phyloP scores from a whole-genome alignment of 2,329 filamentous ascomycete species.

The Sporothrix phasma region DNA sequence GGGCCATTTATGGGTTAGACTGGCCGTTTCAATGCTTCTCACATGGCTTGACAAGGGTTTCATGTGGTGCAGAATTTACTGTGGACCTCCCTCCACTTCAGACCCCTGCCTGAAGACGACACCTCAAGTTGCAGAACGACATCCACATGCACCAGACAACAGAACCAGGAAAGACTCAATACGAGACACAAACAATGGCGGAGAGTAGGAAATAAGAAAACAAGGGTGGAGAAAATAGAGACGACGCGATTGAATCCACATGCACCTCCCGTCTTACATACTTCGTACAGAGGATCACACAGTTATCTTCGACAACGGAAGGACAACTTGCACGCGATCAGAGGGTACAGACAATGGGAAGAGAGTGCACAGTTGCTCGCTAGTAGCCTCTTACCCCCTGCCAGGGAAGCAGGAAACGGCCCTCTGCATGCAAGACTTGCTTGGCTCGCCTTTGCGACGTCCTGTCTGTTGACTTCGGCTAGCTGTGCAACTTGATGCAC shows the following conservation, averaged over 20 bases:
- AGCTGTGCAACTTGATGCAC: too few species aligned
- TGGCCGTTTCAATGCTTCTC: conserved; percentile 13
- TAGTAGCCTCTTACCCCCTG: background rate
- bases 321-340: background rate
- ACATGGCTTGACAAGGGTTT: conserved; percentile 17
- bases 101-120: conserved; percentile 6
- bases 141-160: background rate
- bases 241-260: background rate
- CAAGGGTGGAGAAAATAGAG: background rate
- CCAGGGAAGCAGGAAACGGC: background rate
- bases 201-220: background rate
- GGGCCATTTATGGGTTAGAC: background rate
- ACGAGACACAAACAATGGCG: background rate
- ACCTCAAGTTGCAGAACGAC: background rate
- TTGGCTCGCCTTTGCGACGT: background rate
- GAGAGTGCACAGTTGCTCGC: too few species aligned
- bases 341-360: too few species aligned
- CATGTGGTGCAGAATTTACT: conserved; percentile 3
- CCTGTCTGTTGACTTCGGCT: background rate
- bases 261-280: background rate
- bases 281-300: background rate
- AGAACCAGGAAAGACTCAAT: background rate
- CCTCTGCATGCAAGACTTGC: background rate
- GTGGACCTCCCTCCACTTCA: background rate
- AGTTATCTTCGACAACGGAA: background rate